Evolutionary conservation across 768 basidiomycete species (phyloP), one percentile per base, ranked within the genome.

Genomic region (Mycena filopes): DNA sequence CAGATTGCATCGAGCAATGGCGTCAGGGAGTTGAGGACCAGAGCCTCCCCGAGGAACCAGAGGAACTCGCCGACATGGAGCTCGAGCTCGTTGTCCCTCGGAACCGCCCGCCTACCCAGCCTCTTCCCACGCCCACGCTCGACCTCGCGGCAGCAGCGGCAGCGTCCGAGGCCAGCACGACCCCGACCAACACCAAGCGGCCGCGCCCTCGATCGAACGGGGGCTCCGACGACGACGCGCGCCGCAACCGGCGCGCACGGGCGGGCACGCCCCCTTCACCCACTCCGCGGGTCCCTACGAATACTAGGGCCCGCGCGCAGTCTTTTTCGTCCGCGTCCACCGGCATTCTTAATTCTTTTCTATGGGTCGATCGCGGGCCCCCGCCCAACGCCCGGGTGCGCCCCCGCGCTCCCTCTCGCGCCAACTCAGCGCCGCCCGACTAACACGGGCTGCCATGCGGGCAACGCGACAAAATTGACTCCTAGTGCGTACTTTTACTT

Each of bases 1-100:
- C 69, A 20, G 59, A 66, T 13, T 79, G 74, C 13, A 82, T 83
- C 38, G 79, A 81, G 46, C 71, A 76, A 57, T 87, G 86, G 86
- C 76, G 81, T 26, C 80, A 79, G 55, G 76, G 78, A 46, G 80
- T 86, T 28, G 59, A 69, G 21, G 63, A 65, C 29, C 46, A 57
- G 36, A 36, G 36, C 36, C 36, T 36, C 31, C 36, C 50, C 54
- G 43, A 7, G 23, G 45, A 48, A 20, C 55, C 33, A 55, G 43
- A 10, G 10, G 46, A 21, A 20, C 43, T 40, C 55, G 46, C n/a
- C 26, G 57, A 65, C 43, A n/a, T 55, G 20, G 40, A 55, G 8
- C 48, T 56, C 36, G 36, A 36, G 13, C 31, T 59, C 33, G 13
- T 46, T 25, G 43, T 56, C 33, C 48, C 51, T 43, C 64, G 53